A percentile compares a stretch with the other conserved stretches of the same genome.
phyloP scores from a whole-genome alignment of 805 yeast genomes.

The Ascoidea asiatica region DNA sequence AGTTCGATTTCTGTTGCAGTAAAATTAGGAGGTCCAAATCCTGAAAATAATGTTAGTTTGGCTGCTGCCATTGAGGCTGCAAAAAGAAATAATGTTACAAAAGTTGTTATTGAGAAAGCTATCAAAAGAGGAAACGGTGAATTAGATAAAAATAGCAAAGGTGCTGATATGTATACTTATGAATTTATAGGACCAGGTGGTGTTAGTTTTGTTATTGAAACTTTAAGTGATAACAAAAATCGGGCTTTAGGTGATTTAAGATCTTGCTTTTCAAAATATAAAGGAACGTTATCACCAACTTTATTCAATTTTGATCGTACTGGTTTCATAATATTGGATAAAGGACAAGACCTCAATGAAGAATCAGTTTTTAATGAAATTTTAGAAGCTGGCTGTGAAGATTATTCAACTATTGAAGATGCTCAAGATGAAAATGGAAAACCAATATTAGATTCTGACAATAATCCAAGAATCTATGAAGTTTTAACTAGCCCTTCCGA shows the following conservation, averaged over 20 bases:
- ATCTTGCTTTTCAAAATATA: constrained; percentile 57
- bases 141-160: constrained; percentile 27
- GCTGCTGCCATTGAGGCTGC: constrained; percentile 72
- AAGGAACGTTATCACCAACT: constrained; percentile 65
- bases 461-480: constrained; percentile 21
- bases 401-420: constrained; percentile 33
- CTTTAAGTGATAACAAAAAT: constrained; percentile 78
- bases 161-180: constrained; percentile 37
- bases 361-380: constrained; percentile 67
- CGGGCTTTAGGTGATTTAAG: constrained; percentile 68
- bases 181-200: constrained; percentile 95
- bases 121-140: constrained; percentile 75
- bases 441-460: constrained; percentile 2
- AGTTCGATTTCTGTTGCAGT: constrained; percentile 66
- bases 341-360: constrained; percentile 16
- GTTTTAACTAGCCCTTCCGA: constrained; percentile 53
- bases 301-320: constrained; percentile 61
- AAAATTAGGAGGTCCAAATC: constrained; percentile 60
- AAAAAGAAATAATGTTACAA: constrained; percentile 59
- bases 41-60: constrained; percentile 41
- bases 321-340: constrained; percentile 54
- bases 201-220: constrained; percentile 72
- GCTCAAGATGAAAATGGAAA: constrained; percentile 14
- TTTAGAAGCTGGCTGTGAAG: constrained; percentile 70
- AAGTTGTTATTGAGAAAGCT: constrained; percentile 79